Base-by-base conservation (phyloP, 495 filamentous ascomycete species). In the Penicillium paradoxum region DNA sequence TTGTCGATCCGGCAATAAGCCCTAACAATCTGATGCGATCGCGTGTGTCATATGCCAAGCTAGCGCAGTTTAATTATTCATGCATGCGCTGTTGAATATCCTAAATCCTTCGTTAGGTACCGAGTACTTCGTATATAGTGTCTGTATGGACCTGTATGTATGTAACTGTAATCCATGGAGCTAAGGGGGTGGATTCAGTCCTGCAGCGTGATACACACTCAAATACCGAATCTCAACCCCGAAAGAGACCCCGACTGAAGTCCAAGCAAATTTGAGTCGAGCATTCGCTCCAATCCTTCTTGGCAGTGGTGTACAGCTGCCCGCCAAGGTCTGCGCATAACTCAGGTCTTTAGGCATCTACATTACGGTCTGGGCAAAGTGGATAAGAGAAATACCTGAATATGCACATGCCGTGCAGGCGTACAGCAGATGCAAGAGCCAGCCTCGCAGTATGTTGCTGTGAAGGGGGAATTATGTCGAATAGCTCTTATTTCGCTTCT, bases 301-400 rank as follows among this genome's bases (percentile, higher is more conserved):
- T 44, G 41, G 41, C 41, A 9, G 3, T 42, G 8, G 25, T n/a
- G 21, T 43, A 43, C 24, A 43, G 13, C 6, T 27, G 13, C 25
- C 30, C 17, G 45, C 45, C 45, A 49, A 49, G 45, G 11, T 11
- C 30, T 22, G 4, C 45, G 22, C 32, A 49, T 49, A 38, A 29
- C 45, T 19, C 27, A 45, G 18, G 14, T 21, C 17, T 30, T 49
- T 49, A 49, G 45, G 45, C 45, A 49, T 49, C 45, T 38, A 14
- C 34, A 15, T 49, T 49, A 45, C 43, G 13, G 29, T 9, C 27
- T 45, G 3, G 25, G 43, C 25, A 24, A 33, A 45, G 43, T 45
- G 43, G 43, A 45, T 45, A 45, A 33, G 15, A 15, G 1, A 11
- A 45, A 49, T 36, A 37, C 22, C 9, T 36, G 13, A 29, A 38